phyloP scores from a whole-genome alignment of 169 alveolate species.

The Babesia bigemina region DNA sequence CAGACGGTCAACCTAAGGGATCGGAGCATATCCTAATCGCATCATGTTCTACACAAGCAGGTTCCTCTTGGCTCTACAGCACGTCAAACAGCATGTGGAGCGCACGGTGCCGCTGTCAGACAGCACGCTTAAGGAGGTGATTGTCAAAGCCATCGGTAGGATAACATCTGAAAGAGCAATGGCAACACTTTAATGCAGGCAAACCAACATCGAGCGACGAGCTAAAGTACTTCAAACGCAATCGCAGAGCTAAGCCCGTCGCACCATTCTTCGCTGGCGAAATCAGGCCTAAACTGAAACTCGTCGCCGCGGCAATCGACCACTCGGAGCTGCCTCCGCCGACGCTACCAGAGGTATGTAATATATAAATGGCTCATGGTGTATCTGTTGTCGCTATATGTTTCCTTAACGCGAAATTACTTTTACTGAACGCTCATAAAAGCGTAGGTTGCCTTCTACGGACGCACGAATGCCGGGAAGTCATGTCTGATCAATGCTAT shows the following conservation, averaged over 20 bases:
- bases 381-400: too few relatives aligned
- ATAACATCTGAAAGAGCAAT: neutral
- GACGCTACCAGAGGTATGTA: slow-evolving; percentile 61
- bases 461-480: slow-evolving; percentile 79
- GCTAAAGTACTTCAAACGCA: slow-evolving; percentile 42
- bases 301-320: slow-evolving; percentile 39
- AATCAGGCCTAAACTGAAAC: slow-evolving; percentile 71
- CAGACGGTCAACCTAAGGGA: neutral
- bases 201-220: slow-evolving; percentile 66
- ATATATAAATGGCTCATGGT: too few relatives aligned
- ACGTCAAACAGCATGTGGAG: slow-evolving; percentile 1
- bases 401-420: too few relatives aligned
- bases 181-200: slow-evolving; percentile 14
- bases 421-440: neutral
- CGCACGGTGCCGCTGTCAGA: slow-evolving; percentile 39
- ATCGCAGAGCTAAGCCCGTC: slow-evolving; percentile 56
- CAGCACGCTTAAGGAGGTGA: slow-evolving; percentile 55
- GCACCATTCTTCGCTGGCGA: slow-evolving; percentile 75
- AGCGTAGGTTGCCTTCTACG: slow-evolving; percentile 73
- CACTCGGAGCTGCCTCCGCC: slow-evolving; percentile 34
- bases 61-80: slow-evolving; percentile 30
- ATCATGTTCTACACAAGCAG: slow-evolving; percentile 27
- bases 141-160: slow-evolving; percentile 58
- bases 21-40: neutral
- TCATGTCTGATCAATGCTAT: slow-evolving; percentile 77